Conservation (phyloP, 2,329 filamentous ascomycete species). For the Colletotrichum cordylinicola region DNA sequence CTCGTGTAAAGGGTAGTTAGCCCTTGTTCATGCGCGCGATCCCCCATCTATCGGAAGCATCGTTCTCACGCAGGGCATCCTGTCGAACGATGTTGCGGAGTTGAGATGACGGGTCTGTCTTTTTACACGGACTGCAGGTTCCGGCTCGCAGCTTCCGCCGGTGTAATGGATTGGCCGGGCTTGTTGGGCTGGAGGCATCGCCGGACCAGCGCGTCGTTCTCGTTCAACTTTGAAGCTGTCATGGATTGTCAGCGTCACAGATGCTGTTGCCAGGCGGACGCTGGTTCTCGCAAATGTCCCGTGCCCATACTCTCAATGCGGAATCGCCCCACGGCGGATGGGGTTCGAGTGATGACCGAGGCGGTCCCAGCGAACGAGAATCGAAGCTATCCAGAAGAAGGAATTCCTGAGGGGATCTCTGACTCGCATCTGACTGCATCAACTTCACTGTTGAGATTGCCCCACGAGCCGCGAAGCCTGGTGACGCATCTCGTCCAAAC, state of each 20-base stretch:
- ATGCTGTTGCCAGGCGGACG: neutral
- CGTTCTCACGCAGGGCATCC: neutral
- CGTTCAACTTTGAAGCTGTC: neutral
- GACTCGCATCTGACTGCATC: neutral
- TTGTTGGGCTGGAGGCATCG: neutral
- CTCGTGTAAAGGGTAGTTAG: neutral
- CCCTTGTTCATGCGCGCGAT: constrained; percentile 4
- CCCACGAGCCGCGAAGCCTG: neutral
- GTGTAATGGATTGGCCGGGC: neutral
- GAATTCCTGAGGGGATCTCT: neutral
- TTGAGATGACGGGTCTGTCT: constrained; percentile 14
- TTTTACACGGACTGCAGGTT: neutral
- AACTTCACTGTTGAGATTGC: neutral
- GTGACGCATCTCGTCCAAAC: neutral
- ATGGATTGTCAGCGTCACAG: neutral
- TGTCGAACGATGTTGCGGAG: neutral
- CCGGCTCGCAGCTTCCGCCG: neutral
- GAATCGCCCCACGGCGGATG: neutral
- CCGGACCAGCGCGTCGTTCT: neutral
- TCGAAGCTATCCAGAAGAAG: neutral
- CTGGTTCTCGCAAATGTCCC: neutral
- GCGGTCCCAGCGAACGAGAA: neutral
- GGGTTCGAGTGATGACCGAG: neutral
- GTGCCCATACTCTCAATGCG: neutral
- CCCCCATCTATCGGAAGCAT: neutral